phyloP scores from a whole-genome alignment of 495 filamentous ascomycete genomes.

The Penicillium subrubescens region DNA sequence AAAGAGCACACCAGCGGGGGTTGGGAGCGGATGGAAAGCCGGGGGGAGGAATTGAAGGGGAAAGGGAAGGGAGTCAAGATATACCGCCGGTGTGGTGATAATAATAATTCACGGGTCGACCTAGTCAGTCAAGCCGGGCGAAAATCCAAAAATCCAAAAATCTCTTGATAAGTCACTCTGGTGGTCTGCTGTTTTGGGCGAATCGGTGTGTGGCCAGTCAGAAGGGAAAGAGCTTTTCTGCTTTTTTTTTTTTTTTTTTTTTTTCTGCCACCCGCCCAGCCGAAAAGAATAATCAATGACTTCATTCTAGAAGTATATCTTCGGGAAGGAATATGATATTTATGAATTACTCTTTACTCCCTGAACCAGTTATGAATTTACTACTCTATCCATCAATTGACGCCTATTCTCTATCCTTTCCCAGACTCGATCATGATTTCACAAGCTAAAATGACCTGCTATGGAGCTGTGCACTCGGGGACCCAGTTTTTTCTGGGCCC shows the following conservation, averaged over 20 bases:
- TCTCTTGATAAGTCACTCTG: slow-evolving; percentile 24
- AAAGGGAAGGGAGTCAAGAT: slow-evolving; percentile 8
- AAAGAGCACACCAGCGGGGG: slow-evolving; percentile 18
- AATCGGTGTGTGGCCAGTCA: slow-evolving; percentile 38
- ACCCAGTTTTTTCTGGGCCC: slow-evolving; percentile 4
- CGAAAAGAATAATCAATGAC: background rate
- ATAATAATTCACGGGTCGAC: background rate
- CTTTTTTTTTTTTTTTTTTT: background rate
- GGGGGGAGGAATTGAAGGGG: slow-evolving; percentile 17
- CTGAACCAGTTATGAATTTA: background rate
- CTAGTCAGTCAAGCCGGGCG: background rate
- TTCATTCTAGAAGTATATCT: background rate
- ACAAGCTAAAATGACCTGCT: background rate
- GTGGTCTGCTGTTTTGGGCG: slow-evolving; percentile 45
- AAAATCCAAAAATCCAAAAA: slow-evolving; percentile 25
- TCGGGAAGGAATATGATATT: background rate
- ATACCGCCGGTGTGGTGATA: slow-evolving; percentile 13
- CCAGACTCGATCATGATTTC: background rate
- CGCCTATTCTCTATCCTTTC: background rate
- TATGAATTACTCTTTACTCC: background rate
- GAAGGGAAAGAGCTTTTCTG: background rate
- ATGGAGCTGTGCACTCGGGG: background rate
- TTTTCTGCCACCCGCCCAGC: background rate
- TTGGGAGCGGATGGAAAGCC: slow-evolving; percentile 7
- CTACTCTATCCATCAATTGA: background rate